Percentiles rank a stretch among this genome's conserved stretches.
Conservation (phyloP, 2,329 filamentous ascomycete species). For the Domatiomyces globalis region DNA sequence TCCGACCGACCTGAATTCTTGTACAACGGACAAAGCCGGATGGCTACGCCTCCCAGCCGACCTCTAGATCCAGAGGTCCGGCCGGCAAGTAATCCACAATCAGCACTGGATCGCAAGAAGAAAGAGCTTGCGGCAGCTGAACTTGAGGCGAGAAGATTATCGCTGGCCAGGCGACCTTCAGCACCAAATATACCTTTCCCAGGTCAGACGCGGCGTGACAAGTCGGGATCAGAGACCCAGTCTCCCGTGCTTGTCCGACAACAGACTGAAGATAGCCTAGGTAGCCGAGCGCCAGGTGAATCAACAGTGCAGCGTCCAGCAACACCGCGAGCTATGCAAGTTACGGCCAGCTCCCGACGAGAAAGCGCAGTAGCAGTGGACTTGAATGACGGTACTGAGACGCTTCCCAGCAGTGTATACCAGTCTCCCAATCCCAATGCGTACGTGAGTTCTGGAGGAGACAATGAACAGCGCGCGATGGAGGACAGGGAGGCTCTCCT, state of each 20-base stretch:
- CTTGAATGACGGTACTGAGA: constrained; percentile 38
- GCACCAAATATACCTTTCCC: constrained; percentile 71
- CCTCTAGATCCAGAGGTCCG: constrained; percentile 1
- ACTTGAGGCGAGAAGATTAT: constrained; percentile 74
- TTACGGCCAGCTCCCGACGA: constrained; percentile 35
- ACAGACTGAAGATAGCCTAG: constrained; percentile 33
- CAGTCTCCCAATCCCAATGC: constrained; percentile 20
- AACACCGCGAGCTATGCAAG: constrained; percentile 80
- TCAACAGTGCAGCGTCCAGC: constrained; percentile 66
- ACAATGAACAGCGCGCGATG: constrained; percentile 26
- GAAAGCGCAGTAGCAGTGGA: constrained; percentile 38
- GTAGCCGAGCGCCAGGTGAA: constrained; percentile 21
- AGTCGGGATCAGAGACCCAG: constrained; percentile 24
- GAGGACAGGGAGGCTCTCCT: constrained; percentile 4
- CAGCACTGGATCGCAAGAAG: constrained; percentile 42
- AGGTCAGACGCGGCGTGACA: constrained; percentile 32
- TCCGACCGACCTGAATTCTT: background rate
- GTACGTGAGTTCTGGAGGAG: background rate
- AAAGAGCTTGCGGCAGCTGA: constrained; percentile 69
- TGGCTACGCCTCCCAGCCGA: background rate
- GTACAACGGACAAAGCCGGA: background rate
- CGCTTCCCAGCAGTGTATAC: constrained; percentile 25
- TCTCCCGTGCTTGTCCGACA: constrained; percentile 22
- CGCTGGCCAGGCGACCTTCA: constrained; percentile 64
- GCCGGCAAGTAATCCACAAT: constrained; percentile 25